Evolutionary conservation across 73 alveolate species (phyloP), one percentile per base, ranked within the genome.

Genomic region (Diophrys sp.): DNA sequence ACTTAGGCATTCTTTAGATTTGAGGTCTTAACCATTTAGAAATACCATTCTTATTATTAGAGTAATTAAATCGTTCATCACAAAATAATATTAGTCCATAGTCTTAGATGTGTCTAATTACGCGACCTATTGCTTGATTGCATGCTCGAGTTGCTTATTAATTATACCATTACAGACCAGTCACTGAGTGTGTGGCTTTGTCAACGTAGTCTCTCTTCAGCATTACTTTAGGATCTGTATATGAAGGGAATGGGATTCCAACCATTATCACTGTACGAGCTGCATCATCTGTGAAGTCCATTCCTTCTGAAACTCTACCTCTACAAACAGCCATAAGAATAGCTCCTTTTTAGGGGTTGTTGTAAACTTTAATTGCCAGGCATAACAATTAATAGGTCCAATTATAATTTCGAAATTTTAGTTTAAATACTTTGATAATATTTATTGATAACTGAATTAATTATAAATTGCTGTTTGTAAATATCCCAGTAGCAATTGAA

Each of bases 81-180:
- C 78, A 53, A 0, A 85, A 81, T 0, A 85, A 71, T 8, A 85
- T 75, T 27, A 25, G 29, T 0, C 99, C 99, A 79, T 94, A 96
- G 90, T 96, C 99, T 73, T 94, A 67, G 1, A 91, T 86, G 87
- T 96, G 99, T 56, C 99, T 79, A 44, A 96, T 96, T 14, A 96
- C 99, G 78, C 99, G 85, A 33, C 99, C 99, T 29, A 96, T 84
- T n/a, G 99, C 96, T 87, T 96, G 93, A 79, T 96, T 96, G 30
- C 85, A 86, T 0, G 97, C 93, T 78, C 97, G 84, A 18, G 93
- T 83, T 0, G 99, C 99, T 72, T 91, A 83, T 78, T 94, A 89
- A 73, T 74, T 89, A 74, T 96, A 96, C 99, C 99, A 96, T 66
- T 94, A 88, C 32, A 87, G 29, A 32, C 99, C 97, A 28, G 89